Base-by-base conservation (phyloP, 768 basidiomycete genomes). In the Podaxis sp. region DNA sequence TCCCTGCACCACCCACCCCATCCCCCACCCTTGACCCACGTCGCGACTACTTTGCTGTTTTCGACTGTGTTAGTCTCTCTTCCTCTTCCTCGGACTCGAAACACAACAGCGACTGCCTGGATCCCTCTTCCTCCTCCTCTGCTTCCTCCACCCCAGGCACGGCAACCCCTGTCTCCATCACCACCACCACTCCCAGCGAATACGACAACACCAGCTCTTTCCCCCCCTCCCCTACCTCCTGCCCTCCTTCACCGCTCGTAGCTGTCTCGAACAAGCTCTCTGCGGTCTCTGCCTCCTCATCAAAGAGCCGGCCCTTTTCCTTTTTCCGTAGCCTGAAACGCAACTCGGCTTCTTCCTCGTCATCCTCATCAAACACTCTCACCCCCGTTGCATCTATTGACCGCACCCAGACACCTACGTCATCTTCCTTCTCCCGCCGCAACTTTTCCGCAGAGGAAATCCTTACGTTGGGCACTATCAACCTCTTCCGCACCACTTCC, bases 311-410 rank as follows among this genome's bases (percentile, higher is more conserved):
- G 33, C 33, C 33, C 8, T 64, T 73, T 57, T 70, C 66, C 61
- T 63, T 70, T 66, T 59, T 75, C 54, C 69, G 67, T 19, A 66
- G 70, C n/a, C 67, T 76, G 66, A 72, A 70, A 42, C 72, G 69
- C 44, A 67, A 64, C 17, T 68, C 74, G n/a, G 57, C 63, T 12
- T 68, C 71, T 4, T 70, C 72, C 0, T 73, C 78, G 8, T 65
- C 70, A 2, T 72, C 73, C 2, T 71, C 72, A 9, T 70, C 75
- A 19, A 66, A 70, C 63, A 72, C 77, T 8, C 74, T 79, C 42
- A 79, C 79, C 1, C 79, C 78, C 30, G 79, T 77, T 1, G 72
- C 74, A 3, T 78, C 77, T 9, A 68, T 77, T 60, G 78, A 79
- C 59, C 53, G 55, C 59, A 58, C 67, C 1, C 38, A 68, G 13